Evolutionary conservation across 306 rosid genomes (phyloP), one percentile per base, ranked within the genome.

Genomic region (Dalbergia oliveri): DNA sequence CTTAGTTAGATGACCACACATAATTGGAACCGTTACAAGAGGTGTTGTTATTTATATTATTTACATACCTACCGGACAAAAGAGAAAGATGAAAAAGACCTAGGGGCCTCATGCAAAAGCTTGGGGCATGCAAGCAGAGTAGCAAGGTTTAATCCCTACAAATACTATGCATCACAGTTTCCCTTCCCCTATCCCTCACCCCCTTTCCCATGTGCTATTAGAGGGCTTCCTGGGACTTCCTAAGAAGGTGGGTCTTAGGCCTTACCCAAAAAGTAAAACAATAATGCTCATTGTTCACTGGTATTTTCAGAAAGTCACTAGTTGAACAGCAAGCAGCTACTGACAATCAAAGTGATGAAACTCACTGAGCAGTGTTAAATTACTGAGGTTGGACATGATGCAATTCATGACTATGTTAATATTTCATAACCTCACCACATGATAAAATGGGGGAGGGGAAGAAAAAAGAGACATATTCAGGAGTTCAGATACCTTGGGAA

Each of bases 401-500:
- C 35, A 33, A 69, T 79, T 75, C 58, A 43, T 62, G 57, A n/a
- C 45, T 54, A 34, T 45, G 68, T 12, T 69, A 60, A 72, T 66
- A 58, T n/a, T 79, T 11, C 51, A 37, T 21, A 21, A 23, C 63
- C 62, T 3, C 13, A 0, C 58, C 53, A 51, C 69, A 76, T 21
- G 13, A 26, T 19, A 3, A n/a, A 54, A 74, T 19, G n/a, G 41
- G 12, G 44, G 70, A n/a, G 2, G 53, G 60, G 51, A 26, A 4
- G 60, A 54, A 44, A 73, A 44, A 65, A 33, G 10, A 18, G 54
- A 69, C 58, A 51, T n/a, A 77, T 33, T 9, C 39, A 73, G 34
- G 15, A 72, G 57, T 35, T 41, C 6, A 59, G 16, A 85, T 86
- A 94, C 99, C 97, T 90, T 91, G 35, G 99, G 97, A 62, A 93